Evolutionary conservation across 1,139 yeast genomes (phyloP), one percentile per base, ranked within the genome.

Genomic region (Diutina rugosa): DNA sequence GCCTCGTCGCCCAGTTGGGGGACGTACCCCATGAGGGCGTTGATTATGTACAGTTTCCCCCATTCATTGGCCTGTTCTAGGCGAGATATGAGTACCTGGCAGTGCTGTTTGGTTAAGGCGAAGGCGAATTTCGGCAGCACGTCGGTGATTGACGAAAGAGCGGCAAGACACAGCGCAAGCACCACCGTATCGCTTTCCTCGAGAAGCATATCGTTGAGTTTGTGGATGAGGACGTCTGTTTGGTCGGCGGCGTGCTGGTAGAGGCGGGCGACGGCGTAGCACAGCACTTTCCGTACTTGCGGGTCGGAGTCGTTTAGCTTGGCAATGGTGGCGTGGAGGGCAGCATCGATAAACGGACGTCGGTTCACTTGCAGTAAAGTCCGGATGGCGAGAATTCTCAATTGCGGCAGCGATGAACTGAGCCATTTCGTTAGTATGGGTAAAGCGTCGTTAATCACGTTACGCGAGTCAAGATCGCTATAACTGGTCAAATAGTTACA

Each of bases 1-100:
- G 96, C 91, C 55, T 86, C 95, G 1, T 74, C 75, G 21, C 81
- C 73, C 0, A 79, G 73, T 60, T 84, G 82, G 1, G 98, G 97
- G 0, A 86, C 85, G 67, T 79, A 89, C 21, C 81, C 74, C 77
- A 84, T 76, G 54, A 91, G 67, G 0, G 93, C 79, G 57, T 83
- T 82, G 57, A 91, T 71, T n/a, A 90, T 75, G 57, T 85, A 80
- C 0, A 82, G 76, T 65, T 86, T 96, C 56, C 84, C 80, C 96
- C 97, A 90, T 66, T 90, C 97, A 61, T 86, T 84, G 56, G 86
- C 77, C 57, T 74, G 79, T 2, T 76, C 69, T 51, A 87, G 67
- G 56, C 74, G 70, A 6, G 73, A 69, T 2, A 83, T 75, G 30
- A 88, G 70, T 46, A 76, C 73, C 52, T 77, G 62, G 1, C 88